Conservation (phyloP, 495 filamentous ascomycete genomes). For the Xylaria bambusicola region DNA sequence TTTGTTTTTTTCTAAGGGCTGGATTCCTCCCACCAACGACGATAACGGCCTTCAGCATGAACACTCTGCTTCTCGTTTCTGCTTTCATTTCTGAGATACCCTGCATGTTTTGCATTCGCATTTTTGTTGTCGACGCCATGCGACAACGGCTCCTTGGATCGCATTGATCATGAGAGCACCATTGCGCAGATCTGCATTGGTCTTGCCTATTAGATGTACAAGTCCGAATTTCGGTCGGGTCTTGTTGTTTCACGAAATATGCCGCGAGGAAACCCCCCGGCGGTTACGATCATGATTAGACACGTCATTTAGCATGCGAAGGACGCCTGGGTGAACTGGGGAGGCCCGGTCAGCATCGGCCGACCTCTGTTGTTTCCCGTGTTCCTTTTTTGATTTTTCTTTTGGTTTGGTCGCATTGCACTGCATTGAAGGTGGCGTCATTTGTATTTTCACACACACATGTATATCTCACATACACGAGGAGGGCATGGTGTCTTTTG, state of each 20-base stretch:
- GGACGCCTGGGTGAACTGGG: neutral
- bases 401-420: neutral
- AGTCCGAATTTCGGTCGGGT: neutral
- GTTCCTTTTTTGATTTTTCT: neutral
- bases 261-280: neutral
- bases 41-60: too few relatives aligned
- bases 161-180: neutral
- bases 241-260: neutral
- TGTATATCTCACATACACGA: neutral
- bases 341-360: neutral
- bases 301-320: conserved; percentile 4
- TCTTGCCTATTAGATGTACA: neutral
- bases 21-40: too few relatives aligned
- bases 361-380: neutral
- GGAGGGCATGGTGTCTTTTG: neutral
- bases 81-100: conserved; percentile 6
- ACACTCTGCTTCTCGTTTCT: too few relatives aligned
- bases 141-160: neutral
- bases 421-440: conserved; percentile 16
- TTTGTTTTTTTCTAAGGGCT: too few relatives aligned
- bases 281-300: conserved; percentile 19
- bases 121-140: neutral
- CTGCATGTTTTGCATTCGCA: conserved; percentile 1
- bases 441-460: neutral
- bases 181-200: conserved; percentile 2